A percentile compares a stretch with the other conserved stretches of the same genome.
phyloP scores from a whole-genome alignment of 2,329 filamentous ascomycete species.

The Exophiala alcalophila region DNA sequence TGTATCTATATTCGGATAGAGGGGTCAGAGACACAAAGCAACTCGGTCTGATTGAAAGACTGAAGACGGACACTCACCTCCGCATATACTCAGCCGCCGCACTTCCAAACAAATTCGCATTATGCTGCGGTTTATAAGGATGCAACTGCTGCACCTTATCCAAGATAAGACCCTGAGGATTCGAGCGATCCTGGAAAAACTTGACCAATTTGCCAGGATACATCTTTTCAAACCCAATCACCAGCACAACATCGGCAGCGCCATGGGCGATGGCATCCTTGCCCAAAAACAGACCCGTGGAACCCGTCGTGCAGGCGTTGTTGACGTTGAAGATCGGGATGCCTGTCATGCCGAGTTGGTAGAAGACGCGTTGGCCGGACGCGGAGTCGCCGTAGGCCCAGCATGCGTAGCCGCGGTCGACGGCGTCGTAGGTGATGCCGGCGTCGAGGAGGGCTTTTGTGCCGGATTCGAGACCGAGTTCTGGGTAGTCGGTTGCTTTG shows the following conservation, averaged over 20 bases:
- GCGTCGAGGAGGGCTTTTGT: constrained; percentile 57
- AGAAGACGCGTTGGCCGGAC: constrained; percentile 92
- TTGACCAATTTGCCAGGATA: constrained; percentile 76
- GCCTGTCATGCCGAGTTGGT: constrained; percentile 83
- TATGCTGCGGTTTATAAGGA: constrained; percentile 65
- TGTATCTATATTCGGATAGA: constrained; percentile 43
- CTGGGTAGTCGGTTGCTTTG: constrained; percentile 31
- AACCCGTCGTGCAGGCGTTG: constrained; percentile 95
- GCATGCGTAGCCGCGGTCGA: constrained; percentile 88
- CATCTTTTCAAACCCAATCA: constrained; percentile 98
- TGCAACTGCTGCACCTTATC: constrained; percentile 74
- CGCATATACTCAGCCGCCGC: constrained; percentile 1
- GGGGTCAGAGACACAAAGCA: background rate
- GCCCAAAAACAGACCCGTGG: constrained; percentile 79
- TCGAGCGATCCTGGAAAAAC: constrained; percentile 78
- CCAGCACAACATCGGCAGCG: constrained; percentile 79
- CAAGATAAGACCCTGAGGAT: constrained; percentile 67
- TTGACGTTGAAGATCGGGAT: constrained; percentile 98
- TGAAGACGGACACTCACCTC: no score
- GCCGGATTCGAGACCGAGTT: constrained; percentile 33
- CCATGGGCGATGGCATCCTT: constrained; percentile 74
- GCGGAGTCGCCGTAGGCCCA: constrained; percentile 96
- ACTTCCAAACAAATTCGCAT: constrained; percentile 3
- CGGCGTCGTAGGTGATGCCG: constrained; percentile 92
- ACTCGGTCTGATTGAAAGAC: no score